Conservation (phyloP, 2,329 filamentous ascomycete species). For the Fusarium verrucosum region DNA sequence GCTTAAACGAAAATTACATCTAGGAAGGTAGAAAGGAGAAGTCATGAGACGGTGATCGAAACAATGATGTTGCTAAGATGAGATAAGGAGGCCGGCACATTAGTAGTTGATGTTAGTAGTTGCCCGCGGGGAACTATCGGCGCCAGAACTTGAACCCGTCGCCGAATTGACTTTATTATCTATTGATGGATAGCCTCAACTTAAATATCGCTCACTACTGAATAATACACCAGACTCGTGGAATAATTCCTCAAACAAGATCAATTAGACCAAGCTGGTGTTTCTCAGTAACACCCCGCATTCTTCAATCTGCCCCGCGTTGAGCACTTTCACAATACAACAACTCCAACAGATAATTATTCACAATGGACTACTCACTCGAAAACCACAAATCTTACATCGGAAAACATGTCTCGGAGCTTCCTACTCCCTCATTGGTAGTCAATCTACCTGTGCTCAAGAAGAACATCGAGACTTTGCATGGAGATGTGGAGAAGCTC, state of each 20-base stretch:
- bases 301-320: not conserved
- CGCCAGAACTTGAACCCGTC: conserved; percentile 8
- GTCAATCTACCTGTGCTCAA: conserved; percentile 51
- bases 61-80: not conserved
- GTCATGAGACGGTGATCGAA: not conserved
- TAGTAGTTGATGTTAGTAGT: not conserved
- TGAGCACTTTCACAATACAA: conserved; percentile 1
- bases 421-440: conserved; percentile 53
- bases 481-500: conserved; percentile 51
- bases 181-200: not conserved
- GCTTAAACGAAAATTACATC: not conserved
- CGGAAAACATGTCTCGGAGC: conserved; percentile 46
- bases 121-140: conserved; percentile 9
- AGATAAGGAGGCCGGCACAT: not conserved
- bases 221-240: not conserved
- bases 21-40: accelerated
- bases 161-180: not conserved
- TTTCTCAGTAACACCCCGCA: not conserved
- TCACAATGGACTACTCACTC: conserved; percentile 41
- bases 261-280: not conserved
- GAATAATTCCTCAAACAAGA: not conserved
- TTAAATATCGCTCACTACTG: not conserved
- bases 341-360: not conserved
- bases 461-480: conserved; percentile 50
- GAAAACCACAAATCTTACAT: conserved; percentile 49